Conservation (phyloP, 441 rosid species). For the Francoa sonchifolia region DNA sequence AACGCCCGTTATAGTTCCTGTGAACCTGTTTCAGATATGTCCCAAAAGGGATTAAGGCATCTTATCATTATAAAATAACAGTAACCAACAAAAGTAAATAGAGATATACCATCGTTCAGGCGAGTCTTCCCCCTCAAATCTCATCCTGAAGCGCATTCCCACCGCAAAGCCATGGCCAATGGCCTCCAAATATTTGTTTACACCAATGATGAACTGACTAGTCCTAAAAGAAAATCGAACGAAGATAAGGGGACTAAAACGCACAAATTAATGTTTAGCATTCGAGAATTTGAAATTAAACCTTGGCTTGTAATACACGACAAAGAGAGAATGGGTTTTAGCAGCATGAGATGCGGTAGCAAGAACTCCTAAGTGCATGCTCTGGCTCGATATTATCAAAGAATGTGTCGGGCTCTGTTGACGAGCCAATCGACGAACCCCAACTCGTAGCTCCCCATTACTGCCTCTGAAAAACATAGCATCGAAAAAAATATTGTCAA, state of each 20-base stretch:
- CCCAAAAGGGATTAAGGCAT: constrained; percentile 10
- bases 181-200: constrained; percentile 67
- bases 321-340: constrained; percentile 51
- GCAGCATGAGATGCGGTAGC: constrained; percentile 98
- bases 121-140: constrained; percentile 91
- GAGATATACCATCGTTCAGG: constrained; percentile 67
- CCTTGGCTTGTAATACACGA: constrained; percentile 93
- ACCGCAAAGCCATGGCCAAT: constrained; percentile 37
- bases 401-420: constrained; percentile 71
- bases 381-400: constrained; percentile 88
- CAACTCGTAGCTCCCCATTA: constrained; percentile 67
- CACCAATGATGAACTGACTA: constrained; percentile 67
- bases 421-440: constrained; percentile 55
- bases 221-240: constrained; percentile 28
- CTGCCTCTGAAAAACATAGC: constrained; percentile 36
- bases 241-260: constrained; percentile 1
- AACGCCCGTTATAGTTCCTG: constrained; percentile 66
- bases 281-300: constrained; percentile 12
- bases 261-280: too few species aligned
- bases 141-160: constrained; percentile 92
- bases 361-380: constrained; percentile 96
- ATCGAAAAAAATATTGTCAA: constrained; percentile 7
- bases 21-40: too few species aligned
- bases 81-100: constrained; percentile 1
- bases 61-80: neutral